Evolutionary conservation across 805 yeast genomes (phyloP).

Genomic region (Alloascoidea hylecoeti): DNA sequence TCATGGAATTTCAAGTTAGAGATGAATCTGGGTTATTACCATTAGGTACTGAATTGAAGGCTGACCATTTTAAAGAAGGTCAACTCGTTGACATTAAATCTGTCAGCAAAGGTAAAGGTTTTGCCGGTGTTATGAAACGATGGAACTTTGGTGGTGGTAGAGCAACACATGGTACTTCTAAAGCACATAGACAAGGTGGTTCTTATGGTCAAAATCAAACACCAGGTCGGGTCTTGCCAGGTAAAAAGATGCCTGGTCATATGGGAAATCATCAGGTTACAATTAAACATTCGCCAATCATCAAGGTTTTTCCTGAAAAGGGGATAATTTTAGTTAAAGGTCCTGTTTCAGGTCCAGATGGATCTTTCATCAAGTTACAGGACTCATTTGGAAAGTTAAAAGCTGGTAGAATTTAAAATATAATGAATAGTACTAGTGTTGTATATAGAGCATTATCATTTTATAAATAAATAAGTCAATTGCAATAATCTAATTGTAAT

Average conservation of each 20-base stretch:
- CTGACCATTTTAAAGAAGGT: conserved; percentile 75
- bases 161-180: conserved; percentile 93
- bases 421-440: neutral
- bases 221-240: conserved; percentile 94
- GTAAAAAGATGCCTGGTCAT: conserved; percentile 96
- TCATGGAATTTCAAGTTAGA: conserved; percentile 72
- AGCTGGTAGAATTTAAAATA: neutral
- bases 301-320: conserved; percentile 67
- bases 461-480: neutral
- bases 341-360: conserved; percentile 80
- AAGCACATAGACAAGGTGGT: conserved; percentile 92
- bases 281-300: conserved; percentile 57
- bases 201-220: conserved; percentile 92
- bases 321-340: conserved; percentile 83
- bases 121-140: conserved; percentile 96
- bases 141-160: conserved; percentile 79
- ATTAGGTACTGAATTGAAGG: conserved; percentile 63
- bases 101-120: conserved; percentile 85
- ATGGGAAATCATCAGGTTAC: conserved; percentile 77
- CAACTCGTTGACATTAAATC: conserved; percentile 75
- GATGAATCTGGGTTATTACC: conserved; percentile 52
- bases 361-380: conserved; percentile 55
- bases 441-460: neutral
- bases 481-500: too few relatives aligned
- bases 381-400: conserved; percentile 49